Conservation (phyloP, 164 flowering plant genomes). For the Taxillus chinensis region DNA sequence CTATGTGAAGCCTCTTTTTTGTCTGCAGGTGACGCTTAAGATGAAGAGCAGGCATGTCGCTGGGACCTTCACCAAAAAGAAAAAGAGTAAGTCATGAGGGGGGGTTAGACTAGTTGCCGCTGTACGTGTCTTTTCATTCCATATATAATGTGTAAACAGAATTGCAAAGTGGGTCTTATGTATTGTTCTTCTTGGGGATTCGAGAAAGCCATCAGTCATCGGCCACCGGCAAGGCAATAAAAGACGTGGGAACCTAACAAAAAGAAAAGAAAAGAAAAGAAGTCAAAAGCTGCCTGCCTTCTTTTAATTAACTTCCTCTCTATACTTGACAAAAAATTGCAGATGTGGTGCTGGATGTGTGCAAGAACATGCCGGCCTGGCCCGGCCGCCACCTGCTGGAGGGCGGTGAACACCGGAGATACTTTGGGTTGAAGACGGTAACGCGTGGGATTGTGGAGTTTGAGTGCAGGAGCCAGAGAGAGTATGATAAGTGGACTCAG, state of each 20-base stretch:
- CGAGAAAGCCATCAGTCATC: constrained; percentile 34
- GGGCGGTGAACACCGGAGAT: constrained; percentile 64
- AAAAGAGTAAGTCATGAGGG: constrained; percentile 98
- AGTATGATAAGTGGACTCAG: constrained; percentile 85
- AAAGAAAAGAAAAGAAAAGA: constrained; percentile 10
- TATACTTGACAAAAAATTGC: constrained; percentile 15
- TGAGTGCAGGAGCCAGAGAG: constrained; percentile 74
- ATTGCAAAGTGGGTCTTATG: constrained; percentile 17
- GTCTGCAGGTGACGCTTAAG: constrained; percentile 77
- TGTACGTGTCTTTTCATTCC: constrained; percentile 25
- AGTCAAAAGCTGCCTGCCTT: constrained; percentile 24
- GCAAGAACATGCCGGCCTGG: constrained; percentile 81
- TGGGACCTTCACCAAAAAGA: constrained; percentile 99
- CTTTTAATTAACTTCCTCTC: neutral
- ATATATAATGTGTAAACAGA: constrained; percentile 36
- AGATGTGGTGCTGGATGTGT: constrained; percentile 76
- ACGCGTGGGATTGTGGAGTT: constrained; percentile 76
- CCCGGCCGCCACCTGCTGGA: constrained; percentile 89
- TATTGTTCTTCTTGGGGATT: constrained; percentile 43
- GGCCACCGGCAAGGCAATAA: constrained; percentile 5
- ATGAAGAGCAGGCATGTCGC: constrained; percentile 98
- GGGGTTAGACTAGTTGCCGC: too few relatives aligned
- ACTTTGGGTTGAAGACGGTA: constrained; percentile 70
- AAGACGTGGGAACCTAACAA: too few relatives aligned
- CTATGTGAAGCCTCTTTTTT: constrained; percentile 8